phyloP scores from a whole-genome alignment of 805 yeast species.

The Grigorovia yakushimaensis region DNA sequence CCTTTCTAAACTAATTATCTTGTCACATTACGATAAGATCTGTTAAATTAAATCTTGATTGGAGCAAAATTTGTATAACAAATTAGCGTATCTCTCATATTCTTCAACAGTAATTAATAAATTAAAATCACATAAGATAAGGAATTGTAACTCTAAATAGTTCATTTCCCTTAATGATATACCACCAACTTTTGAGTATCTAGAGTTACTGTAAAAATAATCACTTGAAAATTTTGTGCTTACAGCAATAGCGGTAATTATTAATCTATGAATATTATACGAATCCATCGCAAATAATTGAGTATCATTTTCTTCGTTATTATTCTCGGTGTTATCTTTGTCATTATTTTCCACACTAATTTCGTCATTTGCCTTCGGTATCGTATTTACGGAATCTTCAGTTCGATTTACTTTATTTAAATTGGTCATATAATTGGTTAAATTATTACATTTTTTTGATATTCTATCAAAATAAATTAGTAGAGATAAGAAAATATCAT shows the following conservation, averaged over 20 bases:
- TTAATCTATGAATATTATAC: constrained; percentile 86
- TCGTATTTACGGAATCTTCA: neutral
- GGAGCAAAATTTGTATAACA: constrained; percentile 53
- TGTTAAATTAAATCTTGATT: neutral
- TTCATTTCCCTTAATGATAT: constrained; percentile 87
- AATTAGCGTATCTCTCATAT: constrained; percentile 80
- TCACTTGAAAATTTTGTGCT: constrained; percentile 92
- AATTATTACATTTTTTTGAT: constrained; percentile 48
- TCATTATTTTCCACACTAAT: neutral
- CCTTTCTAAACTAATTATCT: too few relatives aligned
- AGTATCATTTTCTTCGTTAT: constrained; percentile 17
- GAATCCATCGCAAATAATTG: constrained; percentile 92
- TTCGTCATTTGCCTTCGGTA: constrained; percentile 5
- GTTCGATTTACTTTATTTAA: constrained; percentile 1
- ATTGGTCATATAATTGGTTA: constrained; percentile 5
- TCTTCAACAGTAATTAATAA: constrained; percentile 85
- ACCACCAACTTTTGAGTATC: constrained; percentile 95
- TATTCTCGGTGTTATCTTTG: neutral
- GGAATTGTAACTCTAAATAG: constrained; percentile 82
- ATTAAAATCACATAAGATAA: constrained; percentile 74
- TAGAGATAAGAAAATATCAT: constrained; percentile 84
- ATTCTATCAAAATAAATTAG: constrained; percentile 92
- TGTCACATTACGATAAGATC: neutral
- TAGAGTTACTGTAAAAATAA: constrained; percentile 84
- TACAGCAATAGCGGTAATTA: constrained; percentile 91